A percentile compares a stretch with the other conserved stretches of the same genome.
Evolutionary conservation across 2,329 filamentous ascomycete species (phyloP).

Genomic region (Grosmannia clavigera): DNA sequence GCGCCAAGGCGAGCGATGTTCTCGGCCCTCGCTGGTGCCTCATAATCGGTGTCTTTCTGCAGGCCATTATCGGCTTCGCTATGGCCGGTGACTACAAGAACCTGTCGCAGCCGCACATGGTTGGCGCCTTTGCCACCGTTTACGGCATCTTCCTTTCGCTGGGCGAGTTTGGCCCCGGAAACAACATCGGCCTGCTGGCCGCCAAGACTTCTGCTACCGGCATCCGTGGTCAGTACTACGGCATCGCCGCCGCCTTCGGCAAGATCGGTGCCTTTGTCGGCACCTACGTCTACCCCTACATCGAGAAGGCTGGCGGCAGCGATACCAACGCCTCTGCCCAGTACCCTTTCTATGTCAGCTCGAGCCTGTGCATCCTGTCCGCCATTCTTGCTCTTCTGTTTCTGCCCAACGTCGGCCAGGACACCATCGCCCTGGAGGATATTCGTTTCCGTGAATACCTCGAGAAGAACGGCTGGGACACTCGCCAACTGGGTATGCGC

Average conservation of each 20-base stretch:
- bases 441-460: constrained; percentile 62
- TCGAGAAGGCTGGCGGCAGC: constrained; percentile 46
- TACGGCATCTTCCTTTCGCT: constrained; percentile 69
- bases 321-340: constrained; percentile 51
- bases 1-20: constrained; percentile 65
- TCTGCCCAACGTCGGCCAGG: constrained; percentile 68
- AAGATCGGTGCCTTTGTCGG: constrained; percentile 80
- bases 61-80: constrained; percentile 73
- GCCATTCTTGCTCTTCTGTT: constrained; percentile 52
- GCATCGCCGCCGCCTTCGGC: constrained; percentile 58
- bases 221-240: constrained; percentile 68
- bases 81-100: constrained; percentile 70
- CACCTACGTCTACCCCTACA: constrained; percentile 68
- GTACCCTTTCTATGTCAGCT: constrained; percentile 83
- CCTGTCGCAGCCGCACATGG: constrained; percentile 53
- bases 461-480: constrained; percentile 64
- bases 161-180: constrained; percentile 73
- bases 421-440: constrained; percentile 75
- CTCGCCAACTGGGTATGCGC: constrained; percentile 35
- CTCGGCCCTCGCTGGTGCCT: constrained; percentile 69
- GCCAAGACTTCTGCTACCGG: constrained; percentile 82
- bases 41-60: constrained; percentile 54
- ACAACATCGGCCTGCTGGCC: constrained; percentile 81
- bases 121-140: constrained; percentile 66
- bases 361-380: constrained; percentile 62